Evolutionary conservation across 2,329 filamentous ascomycete genomes (phyloP), one percentile per base, ranked within the genome.

Genomic region (Penicillium sp.): DNA sequence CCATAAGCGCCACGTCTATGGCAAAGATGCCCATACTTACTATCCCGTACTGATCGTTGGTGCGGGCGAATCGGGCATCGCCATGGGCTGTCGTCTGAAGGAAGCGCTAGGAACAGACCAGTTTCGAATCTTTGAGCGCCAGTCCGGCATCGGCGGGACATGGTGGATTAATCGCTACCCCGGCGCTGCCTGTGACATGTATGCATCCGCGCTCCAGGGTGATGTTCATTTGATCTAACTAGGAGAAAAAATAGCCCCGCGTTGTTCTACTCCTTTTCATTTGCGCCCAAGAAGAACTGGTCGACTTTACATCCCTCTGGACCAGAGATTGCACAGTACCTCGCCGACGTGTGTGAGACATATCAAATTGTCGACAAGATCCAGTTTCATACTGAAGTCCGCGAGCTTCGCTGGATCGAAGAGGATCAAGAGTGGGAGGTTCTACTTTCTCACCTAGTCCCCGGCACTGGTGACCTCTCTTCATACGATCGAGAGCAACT

Each of bases 91-190:
- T 45, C 82, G 83, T 26, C 72, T 89, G 55, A 84, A 86, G 66
- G 76, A 84, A 19, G 81, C 82, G 71, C 80, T 88, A 45, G 81
- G 80, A 33, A 85, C 86, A 57, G 81, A 83, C 62, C 85, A 88
- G 61, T 82, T 89, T 66, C 78, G 79, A 30, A 81, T 89, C 68
- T 89, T 88, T 61, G 87, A 89, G 26, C 79, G 83, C 13, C 78
- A 85, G 62, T 75, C 78, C 4, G 81, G 82, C 3, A 78, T 88
- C 46, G 87, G 87, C 35, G 87, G 87, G 7, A 89, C 87, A 1
- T 90, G 87, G 87, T 82, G 81, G 73, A 82, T 82, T 48, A 89
- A 89, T 70, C 78, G 80, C 35, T 89, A 89, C 71, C 87, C 84
- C 10, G 83, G 83, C 71, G 75, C 77, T 57, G 84, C 84, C 6